Percentiles rank a stretch among this genome's conserved stretches.
Evolutionary conservation across 805 yeast genomes (phyloP).

Genomic region (Candida anglica): DNA sequence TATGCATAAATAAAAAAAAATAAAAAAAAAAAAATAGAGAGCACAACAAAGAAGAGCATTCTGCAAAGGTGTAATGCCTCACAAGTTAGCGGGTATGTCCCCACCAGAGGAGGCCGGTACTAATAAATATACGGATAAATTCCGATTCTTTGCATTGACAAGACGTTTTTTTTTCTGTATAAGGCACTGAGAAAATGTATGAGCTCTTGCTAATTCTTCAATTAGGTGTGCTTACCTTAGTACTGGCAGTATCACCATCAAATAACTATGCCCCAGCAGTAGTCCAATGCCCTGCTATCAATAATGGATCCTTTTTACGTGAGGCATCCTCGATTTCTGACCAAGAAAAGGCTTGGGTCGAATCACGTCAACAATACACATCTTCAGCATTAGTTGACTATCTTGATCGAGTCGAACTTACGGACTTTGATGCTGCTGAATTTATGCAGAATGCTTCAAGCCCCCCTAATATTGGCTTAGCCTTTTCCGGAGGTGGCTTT

Average conservation of each 20-base stretch:
- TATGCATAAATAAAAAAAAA: too few species aligned
- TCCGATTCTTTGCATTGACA: too few species aligned
- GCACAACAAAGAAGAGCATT: too few species aligned
- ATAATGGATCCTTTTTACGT: constrained; percentile 38
- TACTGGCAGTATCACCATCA: constrained; percentile 49
- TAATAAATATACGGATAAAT: too few species aligned
- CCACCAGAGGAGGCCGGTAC: too few species aligned
- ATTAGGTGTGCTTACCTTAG: too few species aligned
- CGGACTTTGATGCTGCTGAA: constrained; percentile 43
- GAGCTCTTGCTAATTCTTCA: too few species aligned
- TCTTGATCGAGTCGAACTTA: constrained; percentile 41
- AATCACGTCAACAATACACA: constrained; percentile 43
- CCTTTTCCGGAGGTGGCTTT: constrained; percentile 37
- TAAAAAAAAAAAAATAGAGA: too few species aligned
- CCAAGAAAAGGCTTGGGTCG: constrained; percentile 51
- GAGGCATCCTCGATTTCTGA: constrained; percentile 44
- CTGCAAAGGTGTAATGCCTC: too few species aligned
- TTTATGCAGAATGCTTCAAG: constrained; percentile 26
- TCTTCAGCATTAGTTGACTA: constrained; percentile 43
- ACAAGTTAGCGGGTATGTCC: too few species aligned
- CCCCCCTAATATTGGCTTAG: constrained; percentile 29
- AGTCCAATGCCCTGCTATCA: constrained; percentile 47
- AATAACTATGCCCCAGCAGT: constrained; percentile 60
- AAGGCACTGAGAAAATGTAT: too few species aligned
- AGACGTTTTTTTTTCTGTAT: too few species aligned